These are phyloP conservation scores for Coniochaeta sp. DNA, from an alignment of 2,329 filamentous ascomycete genomes.

Conservation along the genomic window DNA sequence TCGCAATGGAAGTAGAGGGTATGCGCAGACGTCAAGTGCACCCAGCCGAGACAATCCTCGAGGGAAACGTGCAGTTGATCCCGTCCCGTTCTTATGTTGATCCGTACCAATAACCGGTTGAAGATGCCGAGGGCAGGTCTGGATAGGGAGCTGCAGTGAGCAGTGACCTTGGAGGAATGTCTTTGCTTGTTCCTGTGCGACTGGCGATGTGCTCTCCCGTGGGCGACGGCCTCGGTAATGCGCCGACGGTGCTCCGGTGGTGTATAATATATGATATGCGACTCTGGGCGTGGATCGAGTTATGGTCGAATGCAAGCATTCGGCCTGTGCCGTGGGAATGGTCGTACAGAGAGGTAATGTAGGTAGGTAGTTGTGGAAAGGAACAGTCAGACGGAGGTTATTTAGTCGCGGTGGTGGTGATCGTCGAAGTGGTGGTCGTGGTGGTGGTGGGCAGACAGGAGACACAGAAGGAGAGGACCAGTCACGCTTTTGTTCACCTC, in stretches of 20 bases:
- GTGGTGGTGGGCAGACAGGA: not conserved
- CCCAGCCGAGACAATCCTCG: not conserved
- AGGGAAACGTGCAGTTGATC: not conserved
- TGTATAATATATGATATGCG: no score
- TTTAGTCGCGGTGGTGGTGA: not conserved
- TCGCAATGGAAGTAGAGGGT: not conserved
- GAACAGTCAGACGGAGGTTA: no score
- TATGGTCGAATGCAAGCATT: not conserved
- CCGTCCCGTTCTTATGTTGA: not conserved
- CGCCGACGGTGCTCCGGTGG: not conserved
- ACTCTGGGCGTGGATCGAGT: no score
- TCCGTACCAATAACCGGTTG: not conserved
- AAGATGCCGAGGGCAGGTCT: not conserved
- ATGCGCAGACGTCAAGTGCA: not conserved
- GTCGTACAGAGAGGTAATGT: not conserved
- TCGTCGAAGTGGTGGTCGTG: not conserved
- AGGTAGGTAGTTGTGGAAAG: no score
- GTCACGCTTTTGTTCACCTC: slow-evolving; percentile 3
- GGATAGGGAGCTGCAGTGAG: no score
- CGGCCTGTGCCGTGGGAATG: not conserved
- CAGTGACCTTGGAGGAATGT: no score
- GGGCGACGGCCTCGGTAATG: no score
- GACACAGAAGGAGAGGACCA: not conserved
- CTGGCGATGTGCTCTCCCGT: no score
- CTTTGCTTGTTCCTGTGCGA: no score